Evolutionary conservation across 2,329 filamentous ascomycete species (phyloP), one percentile per base, ranked within the genome.

Genomic region (Fusarium fracticaudum): DNA sequence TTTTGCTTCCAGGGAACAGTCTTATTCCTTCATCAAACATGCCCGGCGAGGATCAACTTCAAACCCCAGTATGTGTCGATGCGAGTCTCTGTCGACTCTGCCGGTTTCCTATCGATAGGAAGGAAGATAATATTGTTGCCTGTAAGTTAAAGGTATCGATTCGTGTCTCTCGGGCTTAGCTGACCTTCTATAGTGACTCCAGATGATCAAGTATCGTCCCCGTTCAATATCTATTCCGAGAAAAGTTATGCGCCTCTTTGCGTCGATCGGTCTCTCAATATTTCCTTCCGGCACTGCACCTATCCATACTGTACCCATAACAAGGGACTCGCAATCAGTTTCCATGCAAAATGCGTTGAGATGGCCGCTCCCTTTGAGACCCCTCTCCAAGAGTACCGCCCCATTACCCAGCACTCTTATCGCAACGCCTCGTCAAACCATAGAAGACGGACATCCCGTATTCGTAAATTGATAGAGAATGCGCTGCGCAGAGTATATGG

Each of bases 41-140:
- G 11, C 10, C 33, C 5, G 17, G 3, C 12, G 41, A 61, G 4
- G 60, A 71, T 41, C 67, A 67, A 4, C 50, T 74, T n/a, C 59
- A 71, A 18, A 33, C 53, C 2, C 72, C 67, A 7, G 24, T 48
- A 45, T 78, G 64, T 60, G 45, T 74, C 8, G 31, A 55, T 4
- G 26, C 22, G 22, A 44, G 12, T 8, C 53, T 22, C 7, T 70
- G 67, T 6, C 53, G 29, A 9, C 37, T 58, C 7, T 70, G 67
- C 22, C 67, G 62, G 1, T 70, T 70, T 13, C 53, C 60, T 8
- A 41, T 70, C 9, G 9, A 35, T 0, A 13, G 35, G 13, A 2
- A 44, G 8, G 26, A 5, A 8, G 47, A 71, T 0, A 15, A 12
- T 0, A 50, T 70, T 6, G 15, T 55, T 6, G 22, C 26, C 1